Conservation (phyloP, 2,329 filamentous ascomycete genomes). For the Sclerotinia borealis region DNA sequence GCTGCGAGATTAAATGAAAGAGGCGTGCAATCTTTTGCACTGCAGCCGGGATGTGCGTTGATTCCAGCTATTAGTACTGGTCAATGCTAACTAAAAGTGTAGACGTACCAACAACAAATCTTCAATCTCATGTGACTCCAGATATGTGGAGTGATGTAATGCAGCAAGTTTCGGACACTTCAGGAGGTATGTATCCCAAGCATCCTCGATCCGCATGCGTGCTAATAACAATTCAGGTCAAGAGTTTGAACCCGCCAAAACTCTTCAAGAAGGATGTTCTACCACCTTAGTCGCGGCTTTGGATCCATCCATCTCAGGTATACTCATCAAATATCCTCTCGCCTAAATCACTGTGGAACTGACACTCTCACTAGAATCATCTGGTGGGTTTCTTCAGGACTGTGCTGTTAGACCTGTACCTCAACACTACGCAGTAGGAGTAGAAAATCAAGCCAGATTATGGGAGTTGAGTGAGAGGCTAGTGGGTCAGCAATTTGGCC, state of each 20-base stretch:
- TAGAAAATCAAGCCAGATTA: conserved; percentile 12
- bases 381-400: conserved; percentile 13
- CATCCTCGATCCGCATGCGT: neutral
- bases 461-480: conserved; percentile 16
- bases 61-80: conserved; percentile 13
- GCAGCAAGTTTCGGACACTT: neutral
- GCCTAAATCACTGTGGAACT: no score
- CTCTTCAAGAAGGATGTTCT: conserved; percentile 15
- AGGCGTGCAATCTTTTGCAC: conserved; percentile 10
- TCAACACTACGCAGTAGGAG: neutral
- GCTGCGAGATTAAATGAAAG: conserved; percentile 13
- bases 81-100: neutral
- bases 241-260: conserved; percentile 8
- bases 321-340: neutral
- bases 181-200: neutral
- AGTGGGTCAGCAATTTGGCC: conserved; percentile 14
- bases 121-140: conserved; percentile 15
- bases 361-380: neutral
- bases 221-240: neutral
- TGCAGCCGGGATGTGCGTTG: conserved; percentile 14
- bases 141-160: conserved; percentile 9
- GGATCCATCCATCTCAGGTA: conserved; percentile 26
- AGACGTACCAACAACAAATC: conserved; percentile 18
- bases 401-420: conserved; percentile 2
- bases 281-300: conserved; percentile 36